Evolutionary conservation across 2,329 filamentous ascomycete species (phyloP).

Genomic region (Teratosphaeria nubilosa): DNA sequence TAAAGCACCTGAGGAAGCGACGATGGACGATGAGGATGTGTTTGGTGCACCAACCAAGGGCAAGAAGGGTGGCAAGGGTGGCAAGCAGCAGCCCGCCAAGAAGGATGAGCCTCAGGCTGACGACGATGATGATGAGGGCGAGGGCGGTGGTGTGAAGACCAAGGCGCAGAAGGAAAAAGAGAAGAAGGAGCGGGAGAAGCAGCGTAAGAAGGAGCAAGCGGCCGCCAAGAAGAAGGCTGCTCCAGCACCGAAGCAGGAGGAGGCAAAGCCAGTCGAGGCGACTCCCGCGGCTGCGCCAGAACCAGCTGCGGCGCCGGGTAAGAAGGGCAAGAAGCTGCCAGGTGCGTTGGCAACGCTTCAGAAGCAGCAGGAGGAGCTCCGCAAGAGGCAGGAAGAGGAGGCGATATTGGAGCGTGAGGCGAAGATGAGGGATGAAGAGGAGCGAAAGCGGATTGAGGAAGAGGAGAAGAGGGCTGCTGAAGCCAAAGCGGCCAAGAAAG

Average conservation of each 20-base stretch:
- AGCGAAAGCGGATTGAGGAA: conserved; percentile 57
- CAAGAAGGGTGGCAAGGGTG: conserved; percentile 48
- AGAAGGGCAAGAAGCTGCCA: conserved; percentile 85
- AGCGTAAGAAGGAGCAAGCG: conserved; percentile 95
- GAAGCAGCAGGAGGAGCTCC: conserved; percentile 74
- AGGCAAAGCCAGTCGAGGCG: conserved; percentile 34
- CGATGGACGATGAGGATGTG: conserved; percentile 58
- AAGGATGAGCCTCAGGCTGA: conserved; percentile 43
- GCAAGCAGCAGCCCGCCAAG: conserved; percentile 33
- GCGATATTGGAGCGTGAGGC: conserved; percentile 52
- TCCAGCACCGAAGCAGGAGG: conserved; percentile 26
- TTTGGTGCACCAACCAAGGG: conserved; percentile 70
- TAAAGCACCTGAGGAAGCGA: conserved; percentile 73
- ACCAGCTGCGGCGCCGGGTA: conserved; percentile 33
- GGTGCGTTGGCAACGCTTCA: conserved; percentile 62
- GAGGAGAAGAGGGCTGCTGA: conserved; percentile 62
- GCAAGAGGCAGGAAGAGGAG: conserved; percentile 53
- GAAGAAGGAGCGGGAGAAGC: conserved; percentile 98
- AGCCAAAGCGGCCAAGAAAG: conserved; percentile 67
- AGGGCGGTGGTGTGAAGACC: conserved; percentile 62
- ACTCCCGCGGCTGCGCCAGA: conserved; percentile 41
- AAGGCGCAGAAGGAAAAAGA: conserved; percentile 98
- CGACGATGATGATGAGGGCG: conserved; percentile 42
- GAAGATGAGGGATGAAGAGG: conserved; percentile 53
- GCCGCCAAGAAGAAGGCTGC: conserved; percentile 68